Percentiles rank a stretch among this genome's conserved stretches.
phyloP scores from a whole-genome alignment of 2,329 filamentous ascomycete genomes.

The Colletotrichum horii region DNA sequence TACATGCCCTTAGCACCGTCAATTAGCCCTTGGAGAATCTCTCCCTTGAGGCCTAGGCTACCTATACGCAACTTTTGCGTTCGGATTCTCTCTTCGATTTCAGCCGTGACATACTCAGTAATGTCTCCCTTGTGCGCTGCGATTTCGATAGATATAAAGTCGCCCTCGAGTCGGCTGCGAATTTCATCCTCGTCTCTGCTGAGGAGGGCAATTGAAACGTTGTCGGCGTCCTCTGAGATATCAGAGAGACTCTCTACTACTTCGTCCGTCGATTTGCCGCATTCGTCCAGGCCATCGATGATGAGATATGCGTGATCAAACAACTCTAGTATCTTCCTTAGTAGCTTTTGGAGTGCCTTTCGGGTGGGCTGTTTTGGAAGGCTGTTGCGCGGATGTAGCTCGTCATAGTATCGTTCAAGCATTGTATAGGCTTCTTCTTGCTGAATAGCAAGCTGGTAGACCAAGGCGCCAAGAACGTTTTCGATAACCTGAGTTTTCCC shows the following conservation, averaged over 20 bases:
- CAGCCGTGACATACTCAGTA: neutral
- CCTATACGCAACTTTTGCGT: neutral
- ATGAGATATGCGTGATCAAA: neutral
- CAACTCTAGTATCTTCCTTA: neutral
- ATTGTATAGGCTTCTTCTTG: neutral
- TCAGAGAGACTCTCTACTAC: neutral
- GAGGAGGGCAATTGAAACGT: neutral
- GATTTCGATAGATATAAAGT: neutral
- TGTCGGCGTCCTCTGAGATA: neutral
- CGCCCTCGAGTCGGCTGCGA: neutral
- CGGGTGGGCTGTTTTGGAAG: neutral
- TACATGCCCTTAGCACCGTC: neutral
- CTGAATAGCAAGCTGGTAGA: neutral
- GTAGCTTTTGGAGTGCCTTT: rapidly evolving
- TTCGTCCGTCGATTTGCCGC: neutral
- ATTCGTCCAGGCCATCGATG: neutral
- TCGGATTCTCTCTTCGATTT: neutral
- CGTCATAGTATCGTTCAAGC: neutral
- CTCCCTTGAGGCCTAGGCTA: neutral
- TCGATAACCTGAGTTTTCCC: neutral
- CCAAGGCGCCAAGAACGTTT: neutral
- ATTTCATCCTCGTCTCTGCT: neutral
- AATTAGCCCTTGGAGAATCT: neutral
- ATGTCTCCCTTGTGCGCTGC: neutral
- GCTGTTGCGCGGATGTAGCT: neutral